A percentile compares a stretch with the other conserved stretches of the same genome.
Conservation (phyloP, 2,329 filamentous ascomycete species). For the Colletotrichum sp. region DNA sequence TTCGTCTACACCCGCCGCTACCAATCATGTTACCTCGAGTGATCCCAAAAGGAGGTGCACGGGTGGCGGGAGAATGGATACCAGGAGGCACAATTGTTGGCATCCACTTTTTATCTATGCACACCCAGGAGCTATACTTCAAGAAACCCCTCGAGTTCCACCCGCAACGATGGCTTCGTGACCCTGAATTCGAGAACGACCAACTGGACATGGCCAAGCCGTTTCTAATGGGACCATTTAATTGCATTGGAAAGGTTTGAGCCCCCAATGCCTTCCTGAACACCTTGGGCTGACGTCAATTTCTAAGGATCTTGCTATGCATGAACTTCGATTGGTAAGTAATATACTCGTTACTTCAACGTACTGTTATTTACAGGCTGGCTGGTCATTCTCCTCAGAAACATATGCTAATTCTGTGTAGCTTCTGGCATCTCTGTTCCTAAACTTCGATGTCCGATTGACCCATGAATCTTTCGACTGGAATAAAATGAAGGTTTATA, state of each 20-base stretch:
- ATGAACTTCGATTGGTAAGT: background rate
- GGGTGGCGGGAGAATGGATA: background rate
- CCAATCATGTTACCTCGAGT: background rate
- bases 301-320: background rate
- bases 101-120: background rate
- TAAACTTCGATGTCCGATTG: background rate
- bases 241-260: conserved; percentile 47
- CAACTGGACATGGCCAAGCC: background rate
- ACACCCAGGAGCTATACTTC: background rate
- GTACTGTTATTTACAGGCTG: no score
- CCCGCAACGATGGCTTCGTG: conserved; percentile 47
- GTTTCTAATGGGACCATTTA: conserved; percentile 38
- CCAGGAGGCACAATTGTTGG: background rate
- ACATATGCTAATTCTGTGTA: background rate
- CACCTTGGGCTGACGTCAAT: background rate
- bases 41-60: background rate
- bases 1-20: background rate
- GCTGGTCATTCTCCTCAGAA: no score
- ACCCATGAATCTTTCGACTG: background rate
- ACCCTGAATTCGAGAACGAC: background rate
- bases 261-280: accelerated
- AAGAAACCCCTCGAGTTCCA: conserved; percentile 33
- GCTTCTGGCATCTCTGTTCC: background rate
- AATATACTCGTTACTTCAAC: background rate
- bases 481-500: background rate